phyloP scores from a whole-genome alignment of 805 yeast species.

The Sugiyamaella lignohabitans region DNA sequence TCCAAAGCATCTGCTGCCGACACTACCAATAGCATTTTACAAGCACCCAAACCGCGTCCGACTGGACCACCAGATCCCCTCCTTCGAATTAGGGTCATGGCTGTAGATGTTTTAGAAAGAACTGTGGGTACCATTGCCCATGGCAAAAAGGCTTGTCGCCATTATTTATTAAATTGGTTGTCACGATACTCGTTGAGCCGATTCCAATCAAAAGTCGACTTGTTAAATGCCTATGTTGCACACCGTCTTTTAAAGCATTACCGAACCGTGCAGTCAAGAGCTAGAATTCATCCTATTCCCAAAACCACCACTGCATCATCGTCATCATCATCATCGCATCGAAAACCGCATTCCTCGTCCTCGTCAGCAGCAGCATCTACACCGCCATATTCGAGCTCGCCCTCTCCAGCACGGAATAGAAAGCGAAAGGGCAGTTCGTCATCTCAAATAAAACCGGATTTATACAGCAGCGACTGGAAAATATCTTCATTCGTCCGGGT shows the following conservation, averaged over 20 bases:
- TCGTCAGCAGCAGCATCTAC: background rate
- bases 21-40: conserved; percentile 20
- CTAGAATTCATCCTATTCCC: background rate
- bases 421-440: conserved; percentile 11
- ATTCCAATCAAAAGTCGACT: conserved; percentile 52
- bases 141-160: conserved; percentile 35
- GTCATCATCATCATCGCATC: background rate
- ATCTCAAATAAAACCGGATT: conserved; percentile 35
- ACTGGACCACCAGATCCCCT: background rate
- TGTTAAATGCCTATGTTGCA: conserved; percentile 69
- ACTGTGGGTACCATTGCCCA: conserved; percentile 62
- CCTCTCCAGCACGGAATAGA: conserved; percentile 6
- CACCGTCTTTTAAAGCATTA: conserved; percentile 53
- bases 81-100: conserved; percentile 32
- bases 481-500: conserved; percentile 58
- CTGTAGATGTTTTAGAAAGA: conserved; percentile 67
- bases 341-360: background rate
- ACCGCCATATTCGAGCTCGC: background rate
- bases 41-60: background rate
- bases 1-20: conserved; percentile 6
- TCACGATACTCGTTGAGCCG: conserved; percentile 38
- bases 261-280: conserved; percentile 5
- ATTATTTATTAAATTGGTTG: conserved; percentile 51
- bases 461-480: conserved; percentile 81
- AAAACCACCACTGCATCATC: background rate